Base-by-base conservation (phyloP, 139 green algal genomes). In the Zygnema circumcarinatum region DNA sequence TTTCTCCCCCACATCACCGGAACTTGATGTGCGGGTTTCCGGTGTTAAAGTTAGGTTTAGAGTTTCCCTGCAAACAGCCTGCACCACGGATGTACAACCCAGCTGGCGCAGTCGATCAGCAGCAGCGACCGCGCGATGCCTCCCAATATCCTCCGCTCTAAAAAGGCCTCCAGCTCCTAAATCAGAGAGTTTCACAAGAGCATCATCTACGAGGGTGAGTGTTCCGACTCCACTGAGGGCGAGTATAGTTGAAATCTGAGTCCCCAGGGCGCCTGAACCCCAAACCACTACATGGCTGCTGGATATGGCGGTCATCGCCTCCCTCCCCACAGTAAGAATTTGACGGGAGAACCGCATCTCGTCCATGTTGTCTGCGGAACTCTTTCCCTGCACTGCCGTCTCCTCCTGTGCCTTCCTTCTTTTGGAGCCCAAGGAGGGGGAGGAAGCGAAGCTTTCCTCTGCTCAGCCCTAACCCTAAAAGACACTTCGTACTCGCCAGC, bases 261-360 rank as follows among this genome's bases (percentile, higher is more conserved):
- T 83, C 2, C 79, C 67, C 2, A 86, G 36, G 3, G 53, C 79
- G n/a, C 80, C 41, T 25, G 32, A 2, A 31, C 79, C 79, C 21
- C 76, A 32, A 3, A 86, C 29, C 22, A 38, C 2, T 20, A 83
- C 75, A 52, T 33, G 32, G 32, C n/a, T 39, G n/a, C 32, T 52
- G 32, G 32, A 42, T 22, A 83, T 83, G 21, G 2, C 7, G 25
- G 32, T 42, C n/a, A 11, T 39, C n/a, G 75, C 75, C 32, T 38
- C 75, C 32, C 75, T 83, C 29, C 75, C 75, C 2, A 83, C 21
- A 3, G 75, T 52, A 72, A 69, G 32, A 83, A 82, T 86, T 76
- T 83, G 76, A 16, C 76, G 56, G 11, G 76, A 83, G 47, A 53
- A 83, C 7, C 33, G 76, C 3, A 83, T 3, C 33, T 83, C 76